Base-by-base conservation (phyloP, 306 rosid genomes). In the Cicer bijugum region DNA sequence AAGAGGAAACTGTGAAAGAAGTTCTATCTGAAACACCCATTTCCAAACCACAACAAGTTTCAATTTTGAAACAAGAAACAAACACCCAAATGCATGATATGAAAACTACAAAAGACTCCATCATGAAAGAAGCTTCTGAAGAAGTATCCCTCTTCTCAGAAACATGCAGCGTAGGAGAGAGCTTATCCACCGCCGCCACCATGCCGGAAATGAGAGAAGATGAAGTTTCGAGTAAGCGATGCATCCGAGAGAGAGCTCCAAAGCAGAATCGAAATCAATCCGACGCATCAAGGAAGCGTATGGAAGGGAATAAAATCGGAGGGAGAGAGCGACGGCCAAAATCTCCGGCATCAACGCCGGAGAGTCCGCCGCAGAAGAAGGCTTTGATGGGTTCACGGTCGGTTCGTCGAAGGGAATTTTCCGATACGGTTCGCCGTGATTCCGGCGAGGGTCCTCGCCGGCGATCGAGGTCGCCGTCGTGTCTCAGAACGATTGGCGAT, bases 1-100 rank as follows among this genome's bases (percentile, higher is more conserved):
- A 94, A 78, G 97, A 89, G 59, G 97, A 94, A 79, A 17, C 65
- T 6, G 99, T 94, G 64, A 94, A 94, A 67, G 99, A 94, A 78
- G 97, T 94, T 6, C 90, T 91, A 9, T 91, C 85, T 12, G 99
- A 94, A 67, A 94, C 89, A 58, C 96, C 95, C 55, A 80, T 91
- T 68, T 70, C 84, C 51, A 94, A 85, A 75, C 85, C 89, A 0
- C 80, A 71, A 48, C 78, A 74, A 48, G 58, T 44, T 56, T 58
- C 82, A 11, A 52, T 51, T 37, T 68, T 59, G 58, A 44, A 6
- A 65, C 74, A 17, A 46, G 78, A 66, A 23, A 60, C 52, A 0
- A 63, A 40, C 14, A 74, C 89, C 82, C 84, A 85, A 44, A 15
- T 85, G 62, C 81, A 67, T 6, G 38, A 28, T 42, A 20, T 61